These are phyloP conservation scores for Globisporangium sylvaticum DNA, from an alignment of 352 stramenopile species.

Conservation along the genomic window DNA sequence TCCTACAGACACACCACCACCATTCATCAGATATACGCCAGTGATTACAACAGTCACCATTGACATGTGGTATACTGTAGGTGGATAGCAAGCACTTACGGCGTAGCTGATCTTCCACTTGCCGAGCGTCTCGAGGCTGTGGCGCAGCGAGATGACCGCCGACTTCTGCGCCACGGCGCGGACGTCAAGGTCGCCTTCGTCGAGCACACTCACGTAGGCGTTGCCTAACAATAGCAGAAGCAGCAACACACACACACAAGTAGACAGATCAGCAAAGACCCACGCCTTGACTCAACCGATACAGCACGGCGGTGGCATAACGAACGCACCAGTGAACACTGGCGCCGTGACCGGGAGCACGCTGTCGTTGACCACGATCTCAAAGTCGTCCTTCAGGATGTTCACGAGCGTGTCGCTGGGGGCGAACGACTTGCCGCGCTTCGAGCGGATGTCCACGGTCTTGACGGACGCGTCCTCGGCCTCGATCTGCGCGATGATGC, in stretches of 20 bases:
- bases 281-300: background rate
- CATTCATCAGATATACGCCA: background rate
- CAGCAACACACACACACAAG: background rate
- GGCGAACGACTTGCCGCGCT: constrained; percentile 54
- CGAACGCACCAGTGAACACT: constrained; percentile 48
- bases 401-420: constrained; percentile 59
- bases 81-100: constrained; percentile 18
- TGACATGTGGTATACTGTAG: background rate
- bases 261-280: background rate
- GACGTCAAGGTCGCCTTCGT: constrained; percentile 78
- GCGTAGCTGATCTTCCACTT: constrained; percentile 78
- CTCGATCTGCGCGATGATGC: constrained; percentile 73
- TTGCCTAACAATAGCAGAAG: constrained; percentile 26
- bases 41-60: background rate
- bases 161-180: constrained; percentile 74
- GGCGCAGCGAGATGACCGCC: constrained; percentile 71
- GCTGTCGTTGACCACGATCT: constrained; percentile 76
- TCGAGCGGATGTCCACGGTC: constrained; percentile 58
- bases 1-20: constrained; percentile 24
- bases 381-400: constrained; percentile 79
- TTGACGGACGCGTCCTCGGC: constrained; percentile 72
- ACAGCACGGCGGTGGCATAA: too few species aligned
- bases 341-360: constrained; percentile 67
- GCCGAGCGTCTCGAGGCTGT: constrained; percentile 59
- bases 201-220: constrained; percentile 65